Base-by-base conservation (phyloP, 495 filamentous ascomycete species). In the Schizothecium vesticola region DNA sequence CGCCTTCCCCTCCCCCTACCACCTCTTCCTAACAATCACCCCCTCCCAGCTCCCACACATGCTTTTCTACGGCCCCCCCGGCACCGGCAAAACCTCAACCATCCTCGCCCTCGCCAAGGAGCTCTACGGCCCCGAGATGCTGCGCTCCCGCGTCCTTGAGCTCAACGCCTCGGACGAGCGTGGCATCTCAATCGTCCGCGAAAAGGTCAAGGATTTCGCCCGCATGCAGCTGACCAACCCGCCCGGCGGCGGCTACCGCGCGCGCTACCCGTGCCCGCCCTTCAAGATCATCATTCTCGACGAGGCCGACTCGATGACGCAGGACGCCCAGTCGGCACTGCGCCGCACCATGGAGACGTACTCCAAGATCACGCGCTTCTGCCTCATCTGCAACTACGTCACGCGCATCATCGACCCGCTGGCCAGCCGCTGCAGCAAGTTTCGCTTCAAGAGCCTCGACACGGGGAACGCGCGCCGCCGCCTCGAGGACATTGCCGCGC, bases 111-210 rank as follows among this genome's bases (percentile, higher is more conserved):
- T 99, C 31, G 93, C 94, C 55, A 97, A 97, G 80, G 94, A 97
- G 73, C 92, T 99, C 70, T 99, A 96, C 83, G 95, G 94, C 16
- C 95, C 95, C 56, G 92, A 96, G 68, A 88, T 99, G 72, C 92
- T 96, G 75, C 93, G 92, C 75, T 88, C 93, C 43, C 92, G 95
- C 9, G 96, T 98, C 61, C 90, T 99, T 61, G 95, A 99, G 82
- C 88, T 99, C 75, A 99, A 99, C 81, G 95, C 95, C 70, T 98
- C 96, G 55, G 95, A 99, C 82, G 95, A 99, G 82, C 94, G 95
- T 67, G 96, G 96, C 51, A 98, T 98, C 75, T 90, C 87, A 31
- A 98, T 99, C 66, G 93, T 99, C 31, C 91, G 95, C n/a, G 92
- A 96, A 74, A 99, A 98, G 75, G 91, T 99, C 72, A 99, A 99